Percentiles rank a stretch among this genome's conserved stretches.
Conservation (phyloP, 1,284 basidiomycete species). For the Inonotus hispidus region DNA sequence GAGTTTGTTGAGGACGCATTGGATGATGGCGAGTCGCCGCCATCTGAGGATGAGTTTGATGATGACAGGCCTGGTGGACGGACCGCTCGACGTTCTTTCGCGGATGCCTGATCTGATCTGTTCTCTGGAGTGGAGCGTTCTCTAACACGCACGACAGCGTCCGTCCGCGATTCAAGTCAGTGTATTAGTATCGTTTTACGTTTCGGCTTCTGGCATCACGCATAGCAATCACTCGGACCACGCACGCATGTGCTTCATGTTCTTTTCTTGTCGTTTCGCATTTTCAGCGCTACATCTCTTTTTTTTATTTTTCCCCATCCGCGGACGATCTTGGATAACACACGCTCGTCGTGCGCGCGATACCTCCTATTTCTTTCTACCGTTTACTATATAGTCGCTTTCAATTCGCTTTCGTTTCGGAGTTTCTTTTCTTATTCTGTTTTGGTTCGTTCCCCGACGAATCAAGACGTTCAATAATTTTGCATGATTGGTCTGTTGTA, state of each 20-base stretch:
- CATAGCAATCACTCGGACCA: slow-evolving; percentile 6
- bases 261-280: background rate
- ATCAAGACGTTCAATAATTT: too few species aligned
- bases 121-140: background rate
- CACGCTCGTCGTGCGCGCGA: background rate
- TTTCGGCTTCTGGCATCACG: background rate
- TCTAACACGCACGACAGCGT: background rate
- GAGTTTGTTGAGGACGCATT: slow-evolving; percentile 40
- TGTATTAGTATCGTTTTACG: background rate
- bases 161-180: background rate
- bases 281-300: background rate
- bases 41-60: slow-evolving; percentile 49
- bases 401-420: background rate
- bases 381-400: background rate
- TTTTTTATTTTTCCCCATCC: slow-evolving; percentile 6
- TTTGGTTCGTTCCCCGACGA: background rate
- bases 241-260: background rate
- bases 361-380: background rate
- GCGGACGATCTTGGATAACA: background rate
- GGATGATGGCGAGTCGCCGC: slow-evolving; percentile 39
- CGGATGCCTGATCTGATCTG: slow-evolving; percentile 24
- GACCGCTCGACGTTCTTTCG: slow-evolving; percentile 7
- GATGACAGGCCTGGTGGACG: slow-evolving; percentile 24
- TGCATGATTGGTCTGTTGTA: too few species aligned
- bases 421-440: too few species aligned